Percentiles rank a stretch among this genome's conserved stretches.
These are phyloP conservation scores for Lycium barbarum DNA, from an alignment of 257 asterid genomes.

Conservation along the genomic window DNA sequence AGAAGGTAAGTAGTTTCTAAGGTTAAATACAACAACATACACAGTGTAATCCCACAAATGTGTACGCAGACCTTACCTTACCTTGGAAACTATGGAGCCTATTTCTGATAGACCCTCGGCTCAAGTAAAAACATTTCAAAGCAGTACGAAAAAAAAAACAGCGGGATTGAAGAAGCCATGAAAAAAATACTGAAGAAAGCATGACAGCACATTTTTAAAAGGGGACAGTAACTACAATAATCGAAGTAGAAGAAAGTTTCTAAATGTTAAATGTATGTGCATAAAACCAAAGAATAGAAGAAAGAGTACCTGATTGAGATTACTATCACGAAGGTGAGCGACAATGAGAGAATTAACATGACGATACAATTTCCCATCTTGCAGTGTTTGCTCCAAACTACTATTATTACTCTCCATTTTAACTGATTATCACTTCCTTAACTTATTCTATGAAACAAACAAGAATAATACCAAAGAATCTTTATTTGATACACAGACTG, in stretches of 20 bases:
- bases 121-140: too few relatives aligned
- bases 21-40: too few relatives aligned
- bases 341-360: conserved; percentile 73
- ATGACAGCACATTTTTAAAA: too few relatives aligned
- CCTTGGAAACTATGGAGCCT: too few relatives aligned
- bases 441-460: neutral
- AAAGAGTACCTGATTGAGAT: conserved; percentile 66
- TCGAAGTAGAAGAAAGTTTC: too few relatives aligned
- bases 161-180: too few relatives aligned
- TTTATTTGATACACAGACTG: neutral
- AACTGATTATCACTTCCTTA: neutral
- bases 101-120: too few relatives aligned
- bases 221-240: too few relatives aligned
- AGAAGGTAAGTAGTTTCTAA: neutral
- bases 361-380: conserved; percentile 75
- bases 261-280: neutral
- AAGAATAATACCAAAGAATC: neutral
- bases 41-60: too few relatives aligned
- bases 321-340: conserved; percentile 80
- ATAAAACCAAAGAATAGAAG: conserved; percentile 3
- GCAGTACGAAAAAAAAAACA: too few relatives aligned
- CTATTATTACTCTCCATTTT: conserved; percentile 47
- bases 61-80: too few relatives aligned
- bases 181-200: too few relatives aligned
- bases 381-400: conserved; percentile 67